Evolutionary conservation across 2,329 filamentous ascomycete species (phyloP), one percentile per base, ranked within the genome.

Genomic region (Verticillium nubilum): DNA sequence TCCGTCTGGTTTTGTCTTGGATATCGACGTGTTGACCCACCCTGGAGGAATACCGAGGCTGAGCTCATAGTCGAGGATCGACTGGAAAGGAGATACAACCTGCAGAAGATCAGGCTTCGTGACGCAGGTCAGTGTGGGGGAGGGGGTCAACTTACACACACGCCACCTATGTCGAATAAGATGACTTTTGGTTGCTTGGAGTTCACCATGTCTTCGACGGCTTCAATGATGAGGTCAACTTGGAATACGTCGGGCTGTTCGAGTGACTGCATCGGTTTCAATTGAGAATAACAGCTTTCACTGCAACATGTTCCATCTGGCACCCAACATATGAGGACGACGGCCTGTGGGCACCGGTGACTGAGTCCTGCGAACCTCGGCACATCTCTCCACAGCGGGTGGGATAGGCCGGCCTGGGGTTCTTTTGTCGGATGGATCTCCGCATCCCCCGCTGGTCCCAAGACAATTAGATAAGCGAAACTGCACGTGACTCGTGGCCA

Each of bases 111-210:
- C 52, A 56, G 27, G 9, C 25, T 26, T 9, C 7, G 26, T 2
- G 2, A 28, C 23, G n/a, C n/a, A n/a, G n/a, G n/a, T n/a, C n/a
- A n/a, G n/a, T n/a, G n/a, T n/a, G n/a, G n/a, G n/a, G n/a, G n/a
- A n/a, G n/a, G n/a, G n/a, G n/a, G 5, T n/a, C 53, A 52, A 86
- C 91, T 81, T 88, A 97, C 94, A 81, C 92, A 96, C 67, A 99
- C 95, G 63, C 95, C 95, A 42, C 95, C 95, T 66, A 99, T 95
- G 75, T 99, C 95, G 73, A 98, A 98, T 25, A 99, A 80, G 31
- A 96, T 78, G 59, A 91, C 90, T 67, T 90, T 89, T 29, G 90
- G 90, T 60, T 79, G 79, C 60, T 75, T 78, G 47, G 69, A 70
- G 52, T 68, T 64, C 9, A 76, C 63, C 80, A 83, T 82, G 37